Base-by-base conservation (phyloP, 257 asterid species). In the Datura wrightii region DNA sequence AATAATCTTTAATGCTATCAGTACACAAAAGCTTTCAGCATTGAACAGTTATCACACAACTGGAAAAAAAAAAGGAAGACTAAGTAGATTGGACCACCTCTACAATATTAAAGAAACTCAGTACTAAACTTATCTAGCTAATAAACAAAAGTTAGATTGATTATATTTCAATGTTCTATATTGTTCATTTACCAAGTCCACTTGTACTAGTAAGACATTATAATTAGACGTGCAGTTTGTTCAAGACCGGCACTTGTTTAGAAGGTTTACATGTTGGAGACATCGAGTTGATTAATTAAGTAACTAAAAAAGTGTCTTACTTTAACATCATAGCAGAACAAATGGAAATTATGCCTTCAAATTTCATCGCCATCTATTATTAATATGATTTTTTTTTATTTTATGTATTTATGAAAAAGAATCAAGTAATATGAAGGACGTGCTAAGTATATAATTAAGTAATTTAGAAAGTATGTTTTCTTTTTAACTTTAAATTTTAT, bases 1-100 rank as follows among this genome's bases (percentile, higher is more conserved):
- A 78, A 50, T 78, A 6, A 31, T 52, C 60, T 74, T 78, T 31
- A 78, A 78, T 52, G 63, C 82, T 52, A 52, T 13, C 37, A n/a
- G 19, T 15, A 52, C 63, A 78, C 62, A 78, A 19, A 24, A 62
- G 42, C 44, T 34, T 50, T 36, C 42, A 65, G 8, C 19, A 54
- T 65, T 34, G 72, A 65, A 78, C 82, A 15, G 63, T 78, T 78
- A 78, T 78, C 82, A 78, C 82, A 63, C 82, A 78, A 78, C 65
- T 78, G 82, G 82, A 24, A 24, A 24, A 24, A 24, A 78, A 52
- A 78, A 78, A 78, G 82, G 65, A 52, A 78, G 65, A 78, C 82
- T 10, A 2, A 52, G 63, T 52, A 52, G 65, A 52, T 78, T 78
- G 82, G 82, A 52, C 82, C 82, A 78, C 63, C 15, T 78, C 63